Evolutionary conservation across 2,329 filamentous ascomycete genomes (phyloP), one percentile per base, ranked within the genome.

Genomic region (Arthrobotrys sinensis): DNA sequence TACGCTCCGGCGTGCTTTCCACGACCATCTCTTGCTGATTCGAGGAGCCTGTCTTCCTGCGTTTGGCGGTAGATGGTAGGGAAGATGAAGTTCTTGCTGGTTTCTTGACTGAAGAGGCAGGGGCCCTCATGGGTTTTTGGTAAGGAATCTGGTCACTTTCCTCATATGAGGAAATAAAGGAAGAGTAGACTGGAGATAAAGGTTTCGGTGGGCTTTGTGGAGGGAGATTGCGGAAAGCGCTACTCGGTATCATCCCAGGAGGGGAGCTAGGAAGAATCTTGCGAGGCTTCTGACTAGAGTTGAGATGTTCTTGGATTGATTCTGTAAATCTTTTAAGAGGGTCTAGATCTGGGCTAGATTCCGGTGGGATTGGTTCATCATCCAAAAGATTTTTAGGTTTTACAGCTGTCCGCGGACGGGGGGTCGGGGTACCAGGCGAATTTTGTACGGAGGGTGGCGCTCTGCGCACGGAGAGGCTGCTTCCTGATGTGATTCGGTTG

Each of bases 1-100:
- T 78, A 66, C 50, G 32, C 32, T 78, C 67, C 34, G 75, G 75
- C n/a, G 75, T 78, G 40, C 60, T 63, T 36, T 78, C 75, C 12
- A 78, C 75, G 21, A 78, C 24, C 28, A 78, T 24, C 7, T 69
- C 38, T 2, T 32, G 36, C 5, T 68, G 52, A 21, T 19, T 34
- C 0, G 21, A 24, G 14, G 43, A 16, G 12, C 43, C 63, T 36
- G 48, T 11, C 34, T 48, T 72, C 3, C 63, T 63, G 19, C 75
- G 67, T 48, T 72, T 78, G 10, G 24, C 43, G 7, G 65, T 52
- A 8, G 62, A 53, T 5, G 28, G 45, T 12, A 34, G 50, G 36
- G 75, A 72, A 12, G 67, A 72, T n/a, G 53, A 50, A 6, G 24
- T n/a, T 21, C 57, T 45, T 2, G 38, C n/a, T 14, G 21, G 8